These are phyloP conservation scores for Colletotrichum truncatum DNA, from an alignment of 2,329 filamentous ascomycete genomes.

Conservation along the genomic window DNA sequence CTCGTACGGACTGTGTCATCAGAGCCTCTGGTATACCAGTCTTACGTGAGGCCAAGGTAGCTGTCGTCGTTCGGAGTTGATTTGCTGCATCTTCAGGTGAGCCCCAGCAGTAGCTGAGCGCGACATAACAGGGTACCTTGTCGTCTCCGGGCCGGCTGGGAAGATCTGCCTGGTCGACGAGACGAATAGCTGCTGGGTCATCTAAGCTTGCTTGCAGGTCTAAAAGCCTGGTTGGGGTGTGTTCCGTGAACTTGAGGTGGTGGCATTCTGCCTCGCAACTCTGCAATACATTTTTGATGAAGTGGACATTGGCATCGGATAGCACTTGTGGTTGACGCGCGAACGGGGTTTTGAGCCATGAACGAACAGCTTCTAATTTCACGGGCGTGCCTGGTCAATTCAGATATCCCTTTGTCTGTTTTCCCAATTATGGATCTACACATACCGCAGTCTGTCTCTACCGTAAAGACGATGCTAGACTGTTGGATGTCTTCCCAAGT, in stretches of 20 bases:
- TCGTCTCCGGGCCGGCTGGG: no score
- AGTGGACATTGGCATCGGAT: not conserved
- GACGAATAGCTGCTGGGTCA: not conserved
- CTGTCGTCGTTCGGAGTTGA: not conserved
- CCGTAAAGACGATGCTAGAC: not conserved
- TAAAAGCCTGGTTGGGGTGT: not conserved
- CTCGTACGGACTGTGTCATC: not conserved
- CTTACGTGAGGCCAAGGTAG: not conserved
- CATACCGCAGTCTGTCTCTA: not conserved
- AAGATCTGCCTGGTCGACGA: not conserved
- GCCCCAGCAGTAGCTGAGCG: not conserved
- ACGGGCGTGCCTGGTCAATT: not conserved
- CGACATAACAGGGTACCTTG: not conserved
- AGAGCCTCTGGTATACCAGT: not conserved
- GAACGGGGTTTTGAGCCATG: not conserved
- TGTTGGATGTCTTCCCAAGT: not conserved
- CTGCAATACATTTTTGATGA: not conserved
- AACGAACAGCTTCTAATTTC: not conserved
- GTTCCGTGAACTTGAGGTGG: not conserved
- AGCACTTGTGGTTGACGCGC: not conserved
- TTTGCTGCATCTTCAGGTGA: not conserved
- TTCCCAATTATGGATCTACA: not conserved
- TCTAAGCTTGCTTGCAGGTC: not conserved
- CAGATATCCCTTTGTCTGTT: not conserved
- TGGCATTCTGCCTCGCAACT: not conserved